phyloP scores from a whole-genome alignment of 208 protist species.

The Tetramitus jugosus region DNA sequence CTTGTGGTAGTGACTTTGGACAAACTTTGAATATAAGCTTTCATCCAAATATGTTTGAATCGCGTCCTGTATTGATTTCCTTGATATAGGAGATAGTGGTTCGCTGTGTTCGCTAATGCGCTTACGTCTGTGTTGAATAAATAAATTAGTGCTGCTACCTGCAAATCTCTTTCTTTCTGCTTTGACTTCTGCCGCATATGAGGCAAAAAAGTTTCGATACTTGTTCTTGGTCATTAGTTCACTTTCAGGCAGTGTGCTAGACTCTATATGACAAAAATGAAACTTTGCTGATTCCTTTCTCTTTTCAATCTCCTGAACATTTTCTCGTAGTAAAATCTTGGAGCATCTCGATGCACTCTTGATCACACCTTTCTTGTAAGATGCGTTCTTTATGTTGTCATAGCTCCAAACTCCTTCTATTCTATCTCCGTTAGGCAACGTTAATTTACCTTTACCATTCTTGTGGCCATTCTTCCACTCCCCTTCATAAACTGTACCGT shows the following conservation, averaged over 20 bases:
- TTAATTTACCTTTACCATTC: background rate
- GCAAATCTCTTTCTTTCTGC: background rate
- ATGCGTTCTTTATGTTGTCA: background rate
- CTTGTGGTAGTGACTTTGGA: background rate
- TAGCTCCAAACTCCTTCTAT: background rate
- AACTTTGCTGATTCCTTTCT: background rate
- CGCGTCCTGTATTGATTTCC: background rate
- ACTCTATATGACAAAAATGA: background rate
- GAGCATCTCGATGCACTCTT: background rate
- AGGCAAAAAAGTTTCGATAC: background rate
- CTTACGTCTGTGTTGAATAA: conserved; percentile 1
- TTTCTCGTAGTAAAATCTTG: background rate
- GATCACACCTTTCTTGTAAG: background rate
- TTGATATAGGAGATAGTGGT: background rate
- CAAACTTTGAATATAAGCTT: background rate
- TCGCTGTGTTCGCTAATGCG: background rate
- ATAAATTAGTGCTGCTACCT: background rate
- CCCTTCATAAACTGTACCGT: conserved; percentile 7
- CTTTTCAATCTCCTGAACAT: conserved; percentile 5
- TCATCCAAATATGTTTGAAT: background rate
- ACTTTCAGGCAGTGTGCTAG: background rate
- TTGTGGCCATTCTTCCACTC: background rate
- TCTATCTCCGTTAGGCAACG: background rate
- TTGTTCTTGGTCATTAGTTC: background rate
- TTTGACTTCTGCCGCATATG: background rate